Conservation (phyloP, 148 eudicot genomes). For the Silene uniflora region DNA sequence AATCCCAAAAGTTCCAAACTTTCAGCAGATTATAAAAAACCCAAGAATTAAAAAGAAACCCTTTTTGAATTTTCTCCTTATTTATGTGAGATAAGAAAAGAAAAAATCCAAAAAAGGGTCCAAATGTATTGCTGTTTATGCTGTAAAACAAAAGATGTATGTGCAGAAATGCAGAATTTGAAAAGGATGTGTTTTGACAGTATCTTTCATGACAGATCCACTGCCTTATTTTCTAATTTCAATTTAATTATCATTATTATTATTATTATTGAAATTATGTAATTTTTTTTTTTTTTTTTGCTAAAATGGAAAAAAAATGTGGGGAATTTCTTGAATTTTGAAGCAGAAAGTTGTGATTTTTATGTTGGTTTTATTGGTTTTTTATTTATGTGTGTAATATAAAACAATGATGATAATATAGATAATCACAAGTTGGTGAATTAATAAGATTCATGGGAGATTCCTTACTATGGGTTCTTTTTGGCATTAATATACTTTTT, state of each 20-base stretch:
- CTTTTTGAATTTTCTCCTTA: background rate
- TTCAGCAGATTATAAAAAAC: background rate
- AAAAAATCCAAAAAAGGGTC: background rate
- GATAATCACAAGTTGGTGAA: background rate
- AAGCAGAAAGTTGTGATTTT: background rate
- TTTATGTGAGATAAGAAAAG: background rate
- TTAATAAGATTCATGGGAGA: slow-evolving; percentile 11
- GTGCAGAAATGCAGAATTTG: background rate
- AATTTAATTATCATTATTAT: background rate
- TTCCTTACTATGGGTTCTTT: background rate
- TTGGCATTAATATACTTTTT: background rate
- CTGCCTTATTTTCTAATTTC: slow-evolving; percentile 7
- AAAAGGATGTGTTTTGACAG: slow-evolving; percentile 33
- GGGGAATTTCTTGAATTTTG: background rate
- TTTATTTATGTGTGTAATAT: background rate
- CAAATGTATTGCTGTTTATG: slow-evolving; percentile 9
- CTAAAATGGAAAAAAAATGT: background rate
- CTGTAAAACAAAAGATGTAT: background rate
- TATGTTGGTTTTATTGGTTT: background rate
- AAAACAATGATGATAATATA: background rate
- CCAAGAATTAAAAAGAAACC: background rate
- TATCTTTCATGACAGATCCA: slow-evolving; percentile 27
- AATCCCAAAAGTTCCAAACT: slow-evolving; percentile 4
- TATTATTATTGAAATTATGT: too few species aligned
- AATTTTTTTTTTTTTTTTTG: background rate